These are phyloP conservation scores for Chrysanthemum seticuspe DNA, from an alignment of 129 eudicot genomes.

Conservation along the genomic window DNA sequence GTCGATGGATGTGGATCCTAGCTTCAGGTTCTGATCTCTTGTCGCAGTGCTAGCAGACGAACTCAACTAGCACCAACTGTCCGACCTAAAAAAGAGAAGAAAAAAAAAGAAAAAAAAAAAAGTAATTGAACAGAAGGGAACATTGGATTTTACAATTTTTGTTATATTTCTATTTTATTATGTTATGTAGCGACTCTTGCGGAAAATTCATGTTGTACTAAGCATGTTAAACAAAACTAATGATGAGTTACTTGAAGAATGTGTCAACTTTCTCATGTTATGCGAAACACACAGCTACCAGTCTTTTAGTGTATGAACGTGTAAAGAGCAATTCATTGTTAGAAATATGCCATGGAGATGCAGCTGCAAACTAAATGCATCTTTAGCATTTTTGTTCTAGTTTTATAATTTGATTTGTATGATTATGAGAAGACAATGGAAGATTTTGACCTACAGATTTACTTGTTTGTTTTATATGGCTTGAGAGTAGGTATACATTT, in stretches of 20 bases:
- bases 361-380: too few species aligned
- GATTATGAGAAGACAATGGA: too few species aligned
- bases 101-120: not conserved
- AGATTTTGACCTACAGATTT: too few species aligned
- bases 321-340: slow-evolving; percentile 3
- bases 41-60: slow-evolving; percentile 29
- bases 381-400: too few species aligned
- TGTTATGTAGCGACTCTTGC: slow-evolving; percentile 15
- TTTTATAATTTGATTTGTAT: too few species aligned
- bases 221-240: slow-evolving; percentile 36
- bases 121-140: slow-evolving; percentile 23
- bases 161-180: slow-evolving; percentile 15
- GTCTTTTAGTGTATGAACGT: not conserved
- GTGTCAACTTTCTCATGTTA: not conserved
- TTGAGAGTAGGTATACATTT: too few species aligned
- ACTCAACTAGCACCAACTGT: slow-evolving; percentile 10
- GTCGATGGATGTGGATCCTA: slow-evolving; percentile 96
- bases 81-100: not conserved
- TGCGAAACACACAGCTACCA: not conserved
- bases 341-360: too few species aligned
- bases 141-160: slow-evolving; percentile 23
- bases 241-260: slow-evolving; percentile 27
- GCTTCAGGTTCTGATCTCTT: slow-evolving; percentile 73
- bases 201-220: slow-evolving; percentile 45
- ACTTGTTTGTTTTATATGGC: too few species aligned